Evolutionary conservation across 2,329 filamentous ascomycete species (phyloP).

Genomic region (Helminthosporium solani): DNA sequence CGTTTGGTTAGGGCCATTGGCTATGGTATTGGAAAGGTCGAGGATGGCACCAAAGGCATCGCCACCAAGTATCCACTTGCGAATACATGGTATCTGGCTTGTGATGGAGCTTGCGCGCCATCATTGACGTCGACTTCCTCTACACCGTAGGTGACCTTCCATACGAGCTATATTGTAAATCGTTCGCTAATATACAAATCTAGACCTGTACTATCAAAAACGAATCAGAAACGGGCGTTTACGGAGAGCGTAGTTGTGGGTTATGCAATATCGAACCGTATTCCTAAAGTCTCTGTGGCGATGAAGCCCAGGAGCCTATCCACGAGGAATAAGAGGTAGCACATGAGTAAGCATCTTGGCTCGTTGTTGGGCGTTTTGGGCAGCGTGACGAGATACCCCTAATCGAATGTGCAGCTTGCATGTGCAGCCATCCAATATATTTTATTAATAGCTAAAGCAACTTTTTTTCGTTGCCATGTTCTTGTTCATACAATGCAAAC

Average conservation of each 20-base stretch:
- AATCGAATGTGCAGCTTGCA: background rate
- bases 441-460: no score
- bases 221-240: background rate
- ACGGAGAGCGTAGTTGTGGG: background rate
- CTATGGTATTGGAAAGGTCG: background rate
- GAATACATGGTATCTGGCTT: background rate
- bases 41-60: no score
- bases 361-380: background rate
- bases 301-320: background rate
- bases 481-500: no score
- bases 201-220: background rate
- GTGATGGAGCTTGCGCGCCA: background rate
- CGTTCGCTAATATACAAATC: background rate
- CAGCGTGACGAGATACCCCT: background rate
- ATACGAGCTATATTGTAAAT: background rate
- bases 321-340: background rate
- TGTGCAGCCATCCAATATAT: no score
- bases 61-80: background rate
- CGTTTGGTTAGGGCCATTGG: background rate
- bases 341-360: background rate
- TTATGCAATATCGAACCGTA: background rate
- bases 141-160: background rate
- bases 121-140: background rate
- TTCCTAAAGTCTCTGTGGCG: background rate
- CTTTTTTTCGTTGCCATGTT: no score